Conservation (phyloP, 768 basidiomycete genomes). For the Tricholoma flavovirens region DNA sequence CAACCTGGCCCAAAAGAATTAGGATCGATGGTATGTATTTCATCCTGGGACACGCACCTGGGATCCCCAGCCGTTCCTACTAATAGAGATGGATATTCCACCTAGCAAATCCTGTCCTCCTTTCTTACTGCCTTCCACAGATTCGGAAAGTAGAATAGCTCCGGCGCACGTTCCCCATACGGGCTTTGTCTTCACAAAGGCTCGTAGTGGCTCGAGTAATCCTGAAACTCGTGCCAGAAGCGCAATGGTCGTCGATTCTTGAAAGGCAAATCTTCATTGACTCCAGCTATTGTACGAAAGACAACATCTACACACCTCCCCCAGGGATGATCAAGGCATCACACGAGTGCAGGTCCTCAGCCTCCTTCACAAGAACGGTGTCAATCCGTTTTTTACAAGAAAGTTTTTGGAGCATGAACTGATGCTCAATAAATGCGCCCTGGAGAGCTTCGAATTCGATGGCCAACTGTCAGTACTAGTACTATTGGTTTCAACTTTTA, state of each 20-base stretch:
- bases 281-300: neutral
- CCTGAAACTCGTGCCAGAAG: conserved; percentile 68
- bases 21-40: neutral
- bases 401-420: conserved; percentile 58
- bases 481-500: neutral
- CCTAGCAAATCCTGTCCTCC: conserved; percentile 85
- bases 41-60: conserved; percentile 46
- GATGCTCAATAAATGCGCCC: conserved; percentile 89
- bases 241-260: conserved; percentile 92
- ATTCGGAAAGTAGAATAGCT: conserved; percentile 78
- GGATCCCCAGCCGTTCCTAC: conserved; percentile 91
- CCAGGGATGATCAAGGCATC: conserved; percentile 91
- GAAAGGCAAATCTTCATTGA: neutral
- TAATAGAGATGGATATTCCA: conserved; percentile 73
- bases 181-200: conserved; percentile 66
- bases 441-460: conserved; percentile 85
- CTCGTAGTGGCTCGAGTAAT: conserved; percentile 71
- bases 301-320: conserved; percentile 49
- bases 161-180: conserved; percentile 98
- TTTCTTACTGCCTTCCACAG: conserved; percentile 71
- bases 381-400: conserved; percentile 38
- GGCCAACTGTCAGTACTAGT: conserved; percentile 6
- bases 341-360: conserved; percentile 68
- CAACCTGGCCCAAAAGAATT: conserved; percentile 45
- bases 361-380: conserved; percentile 61